A percentile compares a stretch with the other conserved stretches of the same genome.
Conservation (phyloP, 768 basidiomycete genomes). For the Lactifluus volemus region DNA sequence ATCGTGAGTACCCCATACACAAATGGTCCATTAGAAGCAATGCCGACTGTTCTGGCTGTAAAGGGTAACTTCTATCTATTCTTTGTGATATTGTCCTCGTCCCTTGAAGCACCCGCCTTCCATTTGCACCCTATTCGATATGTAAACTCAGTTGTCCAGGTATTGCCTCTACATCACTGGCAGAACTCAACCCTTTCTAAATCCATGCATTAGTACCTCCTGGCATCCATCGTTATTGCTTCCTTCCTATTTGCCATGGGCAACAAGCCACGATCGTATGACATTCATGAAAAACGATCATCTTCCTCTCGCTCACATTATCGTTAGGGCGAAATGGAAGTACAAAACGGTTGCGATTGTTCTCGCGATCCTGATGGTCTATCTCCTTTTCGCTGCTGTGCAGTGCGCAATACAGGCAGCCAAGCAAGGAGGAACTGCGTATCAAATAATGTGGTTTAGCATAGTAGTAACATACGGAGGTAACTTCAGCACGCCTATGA, state of each 20-base stretch:
- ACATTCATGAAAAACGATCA: background rate
- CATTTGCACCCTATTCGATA: constrained; percentile 52
- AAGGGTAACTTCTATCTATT: constrained; percentile 95
- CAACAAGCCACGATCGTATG: constrained; percentile 80
- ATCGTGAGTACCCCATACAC: constrained; percentile 45
- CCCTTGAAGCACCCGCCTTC: constrained; percentile 70
- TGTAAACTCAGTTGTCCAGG: constrained; percentile 72
- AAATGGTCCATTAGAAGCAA: background rate
- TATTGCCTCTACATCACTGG: constrained; percentile 22
- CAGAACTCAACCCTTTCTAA: background rate
- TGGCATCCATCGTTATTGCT: constrained; percentile 79
- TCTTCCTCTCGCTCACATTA: background rate
- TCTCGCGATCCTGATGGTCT: constrained; percentile 71
- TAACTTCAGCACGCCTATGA: constrained; percentile 25
- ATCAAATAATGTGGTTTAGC: constrained; percentile 76
- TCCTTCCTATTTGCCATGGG: constrained; percentile 95
- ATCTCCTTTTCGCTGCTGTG: constrained; percentile 78
- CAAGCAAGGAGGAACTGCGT: constrained; percentile 52
- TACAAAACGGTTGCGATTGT: constrained; percentile 72
- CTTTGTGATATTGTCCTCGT: constrained; percentile 88
- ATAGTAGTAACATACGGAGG: constrained; percentile 79
- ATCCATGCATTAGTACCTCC: constrained; percentile 48
- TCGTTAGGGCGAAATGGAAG: constrained; percentile 64
- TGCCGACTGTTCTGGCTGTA: background rate
- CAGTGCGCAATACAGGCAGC: constrained; percentile 70